These are phyloP conservation scores for Aquilaria malaccensis DNA, from an alignment of 345 rosid genomes.

Conservation along the genomic window DNA sequence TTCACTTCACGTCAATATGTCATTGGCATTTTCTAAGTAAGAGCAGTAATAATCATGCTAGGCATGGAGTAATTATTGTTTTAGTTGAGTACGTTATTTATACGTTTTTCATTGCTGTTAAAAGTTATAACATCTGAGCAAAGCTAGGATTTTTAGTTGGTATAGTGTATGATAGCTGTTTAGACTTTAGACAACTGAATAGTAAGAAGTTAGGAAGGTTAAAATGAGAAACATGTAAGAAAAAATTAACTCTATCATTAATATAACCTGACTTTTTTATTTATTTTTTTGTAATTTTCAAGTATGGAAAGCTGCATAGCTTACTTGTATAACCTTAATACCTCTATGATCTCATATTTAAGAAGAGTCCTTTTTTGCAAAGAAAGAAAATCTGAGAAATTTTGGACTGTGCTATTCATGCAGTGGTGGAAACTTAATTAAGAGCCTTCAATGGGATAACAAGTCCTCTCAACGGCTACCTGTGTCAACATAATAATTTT, in stretches of 20 bases:
- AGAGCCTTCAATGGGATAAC: background rate
- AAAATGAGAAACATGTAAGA: conserved; percentile 10
- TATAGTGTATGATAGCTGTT: too few relatives aligned
- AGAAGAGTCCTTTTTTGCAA: conserved; percentile 13
- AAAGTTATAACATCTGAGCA: too few relatives aligned
- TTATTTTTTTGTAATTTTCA: background rate
- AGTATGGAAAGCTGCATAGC: conserved; percentile 17
- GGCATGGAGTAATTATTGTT: too few relatives aligned
- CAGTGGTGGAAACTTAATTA: conserved; percentile 11
- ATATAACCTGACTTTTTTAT: conserved; percentile 5
- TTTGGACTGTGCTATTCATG: conserved; percentile 5
- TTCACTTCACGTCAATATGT: too few relatives aligned
- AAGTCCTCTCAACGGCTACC: conserved; percentile 1
- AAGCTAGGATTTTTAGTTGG: background rate
- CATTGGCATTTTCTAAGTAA: too few relatives aligned
- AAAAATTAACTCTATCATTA: conserved; percentile 9
- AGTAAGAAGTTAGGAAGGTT: conserved; percentile 5
- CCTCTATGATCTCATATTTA: conserved; percentile 17
- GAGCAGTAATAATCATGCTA: too few relatives aligned
- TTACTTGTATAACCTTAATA: conserved; percentile 1
- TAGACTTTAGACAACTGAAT: too few relatives aligned
- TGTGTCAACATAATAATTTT: background rate
- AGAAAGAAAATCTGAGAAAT: conserved; percentile 16
- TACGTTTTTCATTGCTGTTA: too few relatives aligned
- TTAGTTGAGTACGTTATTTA: too few relatives aligned